Conservation (phyloP, 2,329 filamentous ascomycete genomes). For the Parasarocladium wereldwijsianum region DNA sequence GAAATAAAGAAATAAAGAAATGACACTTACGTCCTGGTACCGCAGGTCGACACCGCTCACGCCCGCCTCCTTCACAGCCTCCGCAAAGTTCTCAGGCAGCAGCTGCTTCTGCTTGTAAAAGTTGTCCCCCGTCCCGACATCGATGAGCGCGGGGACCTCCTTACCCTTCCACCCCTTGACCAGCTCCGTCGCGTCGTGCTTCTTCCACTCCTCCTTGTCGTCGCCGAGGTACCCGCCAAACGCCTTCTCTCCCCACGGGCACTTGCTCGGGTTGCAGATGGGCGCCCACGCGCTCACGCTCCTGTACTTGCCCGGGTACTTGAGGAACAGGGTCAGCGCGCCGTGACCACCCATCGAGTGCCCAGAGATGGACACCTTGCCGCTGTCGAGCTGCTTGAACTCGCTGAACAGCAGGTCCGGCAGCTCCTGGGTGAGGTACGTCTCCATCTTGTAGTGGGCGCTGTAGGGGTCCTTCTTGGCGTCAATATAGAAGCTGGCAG, state of each 20-base stretch:
- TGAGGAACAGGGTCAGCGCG: conserved; percentile 80
- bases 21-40: conserved; percentile 53
- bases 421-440: conserved; percentile 82
- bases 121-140: conserved; percentile 87
- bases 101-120: conserved; percentile 94
- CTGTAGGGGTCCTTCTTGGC: conserved; percentile 62
- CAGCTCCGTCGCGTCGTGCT: conserved; percentile 85
- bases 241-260: conserved; percentile 92
- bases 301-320: conserved; percentile 80
- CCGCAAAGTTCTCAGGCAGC: conserved; percentile 81
- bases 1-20: not conserved
- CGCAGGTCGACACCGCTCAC: conserved; percentile 60
- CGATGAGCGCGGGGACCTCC: conserved; percentile 59
- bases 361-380: conserved; percentile 69
- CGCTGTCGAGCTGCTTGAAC: conserved; percentile 56
- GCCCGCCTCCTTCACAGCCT: conserved; percentile 63
- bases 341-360: conserved; percentile 98
- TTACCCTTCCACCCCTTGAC: conserved; percentile 54
- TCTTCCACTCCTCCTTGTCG: conserved; percentile 63
- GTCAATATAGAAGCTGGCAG: conserved; percentile 90
- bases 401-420: conserved; percentile 57
- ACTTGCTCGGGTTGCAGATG: conserved; percentile 71
- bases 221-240: conserved; percentile 82
- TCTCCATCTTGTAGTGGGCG: conserved; percentile 84
- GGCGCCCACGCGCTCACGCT: conserved; percentile 83